Evolutionary conservation across 2,329 filamentous ascomycete genomes (phyloP).

Genomic region (Aspergillus hortae): DNA sequence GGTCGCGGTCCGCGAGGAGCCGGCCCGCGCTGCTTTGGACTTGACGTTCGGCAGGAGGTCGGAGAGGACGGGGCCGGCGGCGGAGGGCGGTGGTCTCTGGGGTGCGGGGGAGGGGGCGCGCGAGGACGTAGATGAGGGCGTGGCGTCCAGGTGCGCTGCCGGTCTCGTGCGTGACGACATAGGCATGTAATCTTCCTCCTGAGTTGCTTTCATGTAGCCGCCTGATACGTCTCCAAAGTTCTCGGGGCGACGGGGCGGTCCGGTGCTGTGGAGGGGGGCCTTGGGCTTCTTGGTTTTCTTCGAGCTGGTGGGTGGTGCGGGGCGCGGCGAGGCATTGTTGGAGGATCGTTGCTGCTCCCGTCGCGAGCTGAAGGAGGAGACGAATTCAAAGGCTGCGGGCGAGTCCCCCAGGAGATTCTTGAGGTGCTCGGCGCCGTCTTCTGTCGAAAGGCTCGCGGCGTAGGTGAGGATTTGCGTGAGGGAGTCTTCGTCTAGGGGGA

Average conservation of each 20-base stretch:
- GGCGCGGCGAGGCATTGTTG: background rate
- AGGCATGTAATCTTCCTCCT: slow-evolving; percentile 70
- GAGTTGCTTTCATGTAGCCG: slow-evolving; percentile 70
- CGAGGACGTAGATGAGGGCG: slow-evolving; percentile 41
- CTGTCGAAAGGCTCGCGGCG: slow-evolving; percentile 69
- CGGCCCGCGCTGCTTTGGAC: slow-evolving; percentile 59
- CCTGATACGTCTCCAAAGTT: slow-evolving; percentile 63
- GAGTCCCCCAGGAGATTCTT: slow-evolving; percentile 85
- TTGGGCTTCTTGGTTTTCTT: slow-evolving; percentile 56
- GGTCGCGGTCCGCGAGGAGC: slow-evolving; percentile 75
- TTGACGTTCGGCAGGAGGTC: slow-evolving; percentile 62
- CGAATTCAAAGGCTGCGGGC: slow-evolving; percentile 68
- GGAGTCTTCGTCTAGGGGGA: slow-evolving; percentile 81
- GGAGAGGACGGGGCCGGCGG: slow-evolving; percentile 75
- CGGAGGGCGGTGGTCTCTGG: slow-evolving; percentile 54
- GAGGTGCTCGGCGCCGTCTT: slow-evolving; percentile 78
- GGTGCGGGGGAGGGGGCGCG: slow-evolving; percentile 40
- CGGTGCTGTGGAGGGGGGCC: slow-evolving; percentile 57
- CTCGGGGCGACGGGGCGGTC: slow-evolving; percentile 60
- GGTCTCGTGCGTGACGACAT: slow-evolving; percentile 23
- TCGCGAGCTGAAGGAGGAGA: slow-evolving; percentile 69
- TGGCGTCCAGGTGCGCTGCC: background rate
- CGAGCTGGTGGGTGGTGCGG: background rate
- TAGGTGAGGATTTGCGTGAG: slow-evolving; percentile 83
- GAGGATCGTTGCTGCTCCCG: slow-evolving; percentile 24